These are phyloP conservation scores for Phytophthora sojae DNA, from an alignment of 352 stramenopile genomes.

Conservation along the genomic window DNA sequence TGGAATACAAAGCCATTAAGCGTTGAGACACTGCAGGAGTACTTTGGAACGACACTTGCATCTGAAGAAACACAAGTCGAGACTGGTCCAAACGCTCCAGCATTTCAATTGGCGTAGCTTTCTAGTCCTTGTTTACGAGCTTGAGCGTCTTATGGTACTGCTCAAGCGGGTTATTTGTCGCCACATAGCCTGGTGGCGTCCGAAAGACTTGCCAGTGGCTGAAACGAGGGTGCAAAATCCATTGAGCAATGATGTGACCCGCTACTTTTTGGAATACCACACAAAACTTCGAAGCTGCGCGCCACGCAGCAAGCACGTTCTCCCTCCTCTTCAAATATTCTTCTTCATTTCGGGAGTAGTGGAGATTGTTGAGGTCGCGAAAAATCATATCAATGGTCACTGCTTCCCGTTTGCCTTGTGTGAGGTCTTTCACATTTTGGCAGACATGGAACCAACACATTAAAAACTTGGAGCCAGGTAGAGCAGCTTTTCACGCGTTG, in stretches of 20 bases:
- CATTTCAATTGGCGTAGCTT: no score
- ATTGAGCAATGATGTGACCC: no score
- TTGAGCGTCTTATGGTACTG: no score
- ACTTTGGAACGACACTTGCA: not conserved
- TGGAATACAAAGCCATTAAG: not conserved
- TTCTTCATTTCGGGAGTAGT: not conserved
- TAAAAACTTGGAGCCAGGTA: not conserved
- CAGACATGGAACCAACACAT: slow-evolving; percentile 1
- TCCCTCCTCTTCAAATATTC: not conserved
- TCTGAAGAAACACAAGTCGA: not conserved
- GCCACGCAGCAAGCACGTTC: no score
- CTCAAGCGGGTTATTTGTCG: no score
- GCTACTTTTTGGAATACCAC: no score
- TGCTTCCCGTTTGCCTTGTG: not conserved
- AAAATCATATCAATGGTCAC: not conserved
- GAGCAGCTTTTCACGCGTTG: not conserved
- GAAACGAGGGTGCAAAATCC: no score
- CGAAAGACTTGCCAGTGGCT: no score
- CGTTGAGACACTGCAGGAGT: not conserved
- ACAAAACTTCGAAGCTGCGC: no score
- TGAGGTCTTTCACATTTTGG: not conserved
- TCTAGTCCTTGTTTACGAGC: no score
- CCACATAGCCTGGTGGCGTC: no score
- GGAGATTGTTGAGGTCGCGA: not conserved
- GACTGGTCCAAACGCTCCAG: no score